phyloP scores from a whole-genome alignment of 75 land plant genomes.

The Ceratopteris richardii region DNA sequence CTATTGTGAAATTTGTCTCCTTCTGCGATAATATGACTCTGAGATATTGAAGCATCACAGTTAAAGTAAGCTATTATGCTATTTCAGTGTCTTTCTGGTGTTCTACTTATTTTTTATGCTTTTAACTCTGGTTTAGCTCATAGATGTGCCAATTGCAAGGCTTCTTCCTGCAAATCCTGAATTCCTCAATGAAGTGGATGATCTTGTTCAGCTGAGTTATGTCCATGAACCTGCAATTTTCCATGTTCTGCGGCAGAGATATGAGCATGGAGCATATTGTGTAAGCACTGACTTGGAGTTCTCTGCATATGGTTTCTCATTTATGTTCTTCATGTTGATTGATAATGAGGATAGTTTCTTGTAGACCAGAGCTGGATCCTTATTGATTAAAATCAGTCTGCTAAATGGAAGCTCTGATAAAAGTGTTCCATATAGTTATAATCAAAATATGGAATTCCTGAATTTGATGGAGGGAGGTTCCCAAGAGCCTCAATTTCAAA shows the following conservation, averaged over 20 bases:
- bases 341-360: not conserved
- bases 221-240: slow-evolving; percentile 93
- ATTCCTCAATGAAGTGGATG: slow-evolving; percentile 80
- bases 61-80: no score
- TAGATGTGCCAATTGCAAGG: slow-evolving; percentile 29
- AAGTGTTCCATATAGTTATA: no score
- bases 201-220: slow-evolving; percentile 81
- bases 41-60: no score
- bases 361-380: slow-evolving; percentile 93
- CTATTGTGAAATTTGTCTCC: no score
- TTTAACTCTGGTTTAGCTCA: slow-evolving; percentile 30
- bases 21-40: no score
- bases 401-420: slow-evolving; percentile 53
- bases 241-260: slow-evolving; percentile 63
- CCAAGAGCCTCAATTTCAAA: slow-evolving; percentile 78
- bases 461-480: slow-evolving; percentile 45
- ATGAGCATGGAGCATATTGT: slow-evolving; percentile 49
- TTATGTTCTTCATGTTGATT: not conserved
- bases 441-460: slow-evolving; percentile 22
- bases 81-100: no score
- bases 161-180: slow-evolving; percentile 86
- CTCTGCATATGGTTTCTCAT: not conserved
- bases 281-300: slow-evolving; percentile 29
- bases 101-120: no score
- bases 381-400: slow-evolving; percentile 84